Evolutionary conservation across 2,329 filamentous ascomycete genomes (phyloP).

Genomic region (Aspergillus sp.): DNA sequence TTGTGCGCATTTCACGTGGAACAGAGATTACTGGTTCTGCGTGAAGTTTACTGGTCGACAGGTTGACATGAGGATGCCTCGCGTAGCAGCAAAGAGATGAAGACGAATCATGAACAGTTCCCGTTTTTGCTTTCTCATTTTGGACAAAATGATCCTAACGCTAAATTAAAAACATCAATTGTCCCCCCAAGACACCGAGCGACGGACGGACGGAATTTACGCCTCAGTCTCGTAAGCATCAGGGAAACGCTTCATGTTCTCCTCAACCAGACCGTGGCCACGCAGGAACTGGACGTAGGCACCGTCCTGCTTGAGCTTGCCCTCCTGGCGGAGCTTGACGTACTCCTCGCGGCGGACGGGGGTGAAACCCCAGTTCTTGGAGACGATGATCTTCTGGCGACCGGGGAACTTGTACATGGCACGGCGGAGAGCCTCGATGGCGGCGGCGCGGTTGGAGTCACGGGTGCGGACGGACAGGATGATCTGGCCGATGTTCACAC

Average conservation of each 20-base stretch:
- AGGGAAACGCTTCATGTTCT: slow-evolving; percentile 94
- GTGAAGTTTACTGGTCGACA: too few relatives aligned
- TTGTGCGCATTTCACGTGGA: neutral
- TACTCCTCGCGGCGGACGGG: slow-evolving; percentile 97
- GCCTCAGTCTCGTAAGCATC: slow-evolving; percentile 65
- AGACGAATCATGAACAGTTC: neutral
- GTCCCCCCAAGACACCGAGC: neutral
- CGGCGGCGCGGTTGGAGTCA: slow-evolving; percentile 86
- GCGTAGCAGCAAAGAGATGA: neutral
- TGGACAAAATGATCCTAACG: slow-evolving; percentile 13
- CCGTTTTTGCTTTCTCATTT: slow-evolving; percentile 1
- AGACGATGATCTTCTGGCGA: slow-evolving; percentile 99
- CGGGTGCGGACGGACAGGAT: slow-evolving; percentile 95
- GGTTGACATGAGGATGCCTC: neutral
- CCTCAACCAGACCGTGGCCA: slow-evolving; percentile 80
- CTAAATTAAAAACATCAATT: slow-evolving; percentile 5
- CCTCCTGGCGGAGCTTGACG: slow-evolving; percentile 88
- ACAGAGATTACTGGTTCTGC: too few relatives aligned
- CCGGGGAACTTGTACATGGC: slow-evolving; percentile 99
- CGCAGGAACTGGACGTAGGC: slow-evolving; percentile 99
- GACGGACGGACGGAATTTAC: slow-evolving; percentile 30
- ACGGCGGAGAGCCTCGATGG: slow-evolving; percentile 97
- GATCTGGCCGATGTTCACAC: slow-evolving; percentile 99
- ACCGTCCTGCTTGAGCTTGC: slow-evolving; percentile 93
- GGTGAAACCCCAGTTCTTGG: slow-evolving; percentile 99